phyloP scores from a whole-genome alignment of 2,329 filamentous ascomycete species.

The Stromatinia cepivora region DNA sequence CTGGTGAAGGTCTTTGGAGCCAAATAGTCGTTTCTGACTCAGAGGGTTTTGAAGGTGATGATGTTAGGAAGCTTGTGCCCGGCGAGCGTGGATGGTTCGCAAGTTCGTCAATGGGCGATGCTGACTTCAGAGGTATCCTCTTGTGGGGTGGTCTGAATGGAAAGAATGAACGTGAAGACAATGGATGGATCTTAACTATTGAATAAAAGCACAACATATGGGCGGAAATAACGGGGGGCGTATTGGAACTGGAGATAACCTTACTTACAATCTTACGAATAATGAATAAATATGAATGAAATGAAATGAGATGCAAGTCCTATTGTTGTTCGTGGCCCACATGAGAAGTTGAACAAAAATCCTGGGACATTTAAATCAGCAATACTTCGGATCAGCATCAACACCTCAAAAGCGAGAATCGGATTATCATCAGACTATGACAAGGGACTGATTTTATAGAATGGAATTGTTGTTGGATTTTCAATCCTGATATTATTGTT shows the following conservation, averaged over 20 bases:
- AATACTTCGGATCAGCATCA: background rate
- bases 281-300: background rate
- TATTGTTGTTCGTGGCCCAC: background rate
- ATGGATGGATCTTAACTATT: conserved; percentile 65
- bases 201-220: conserved; percentile 34
- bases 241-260: background rate
- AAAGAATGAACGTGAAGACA: conserved; percentile 53
- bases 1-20: conserved; percentile 60
- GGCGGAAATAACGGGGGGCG: background rate
- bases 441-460: too few species aligned
- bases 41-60: conserved; percentile 47
- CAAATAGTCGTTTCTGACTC: conserved; percentile 53
- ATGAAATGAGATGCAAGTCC: background rate
- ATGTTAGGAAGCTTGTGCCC: conserved; percentile 49
- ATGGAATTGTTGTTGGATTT: background rate
- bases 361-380: background rate
- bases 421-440: background rate
- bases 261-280: background rate
- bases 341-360: background rate
- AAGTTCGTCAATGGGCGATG: conserved; percentile 55
- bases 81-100: conserved; percentile 58
- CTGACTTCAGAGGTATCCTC: conserved; percentile 60
- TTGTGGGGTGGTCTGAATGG: conserved; percentile 61
- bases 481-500: background rate
- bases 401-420: background rate